Percentiles rank a stretch among this genome's conserved stretches.
Conservation (phyloP, 139 green algal species). For the Chlorella vulgaris region DNA sequence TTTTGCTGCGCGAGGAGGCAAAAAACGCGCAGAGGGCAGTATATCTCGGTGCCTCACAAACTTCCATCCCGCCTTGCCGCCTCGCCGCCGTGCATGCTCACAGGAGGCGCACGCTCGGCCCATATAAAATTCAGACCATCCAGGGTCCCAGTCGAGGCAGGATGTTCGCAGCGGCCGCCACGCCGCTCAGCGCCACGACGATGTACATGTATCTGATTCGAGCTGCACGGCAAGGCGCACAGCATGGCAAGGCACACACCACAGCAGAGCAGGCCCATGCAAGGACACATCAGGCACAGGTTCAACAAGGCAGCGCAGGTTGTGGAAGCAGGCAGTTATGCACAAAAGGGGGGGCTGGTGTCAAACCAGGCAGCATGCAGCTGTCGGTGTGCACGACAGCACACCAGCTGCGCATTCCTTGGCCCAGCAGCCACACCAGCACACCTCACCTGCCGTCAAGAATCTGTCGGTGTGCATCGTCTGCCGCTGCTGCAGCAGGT, state of each 20-base stretch:
- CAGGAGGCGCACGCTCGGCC: not conserved
- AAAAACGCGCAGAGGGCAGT: too few species aligned
- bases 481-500: conserved; percentile 11
- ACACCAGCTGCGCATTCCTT: not conserved
- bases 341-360: too few species aligned
- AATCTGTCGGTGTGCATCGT: conserved; percentile 28
- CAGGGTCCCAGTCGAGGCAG: conserved; percentile 29
- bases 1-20: too few species aligned
- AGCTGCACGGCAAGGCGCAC: not conserved
- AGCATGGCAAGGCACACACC: not conserved
- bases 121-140: not conserved
- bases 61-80: not conserved
- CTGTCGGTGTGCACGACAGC: not conserved
- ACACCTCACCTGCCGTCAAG: not conserved
- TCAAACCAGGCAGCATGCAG: too few species aligned
- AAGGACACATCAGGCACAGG: not conserved
- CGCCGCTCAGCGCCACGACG: not conserved
- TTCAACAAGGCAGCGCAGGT: too few species aligned
- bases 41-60: too few species aligned
- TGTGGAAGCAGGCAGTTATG: too few species aligned
- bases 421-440: not conserved
- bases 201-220: conserved; percentile 20
- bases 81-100: not conserved
- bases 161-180: conserved; percentile 25
- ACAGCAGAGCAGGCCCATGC: not conserved